phyloP scores from a whole-genome alignment of 1,139 yeast genomes.

The Suzukiozyma palmioleophila region DNA sequence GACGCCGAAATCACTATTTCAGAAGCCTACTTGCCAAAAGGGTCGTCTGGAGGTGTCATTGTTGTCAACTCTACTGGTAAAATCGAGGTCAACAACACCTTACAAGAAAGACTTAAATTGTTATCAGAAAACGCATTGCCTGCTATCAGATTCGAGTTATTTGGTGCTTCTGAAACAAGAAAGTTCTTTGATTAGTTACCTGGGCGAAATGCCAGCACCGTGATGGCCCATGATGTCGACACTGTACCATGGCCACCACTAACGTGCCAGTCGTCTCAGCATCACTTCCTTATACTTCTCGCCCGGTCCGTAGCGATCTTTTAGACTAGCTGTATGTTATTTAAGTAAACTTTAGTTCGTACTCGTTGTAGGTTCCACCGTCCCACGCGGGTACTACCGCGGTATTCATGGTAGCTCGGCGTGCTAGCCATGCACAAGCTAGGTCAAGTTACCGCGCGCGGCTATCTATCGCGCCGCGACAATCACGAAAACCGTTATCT shows the following conservation, averaged over 20 bases:
- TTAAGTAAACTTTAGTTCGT: not conserved
- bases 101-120: constrained; percentile 87
- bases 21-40: constrained; percentile 56
- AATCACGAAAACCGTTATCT: too few relatives aligned
- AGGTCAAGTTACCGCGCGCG: too few relatives aligned
- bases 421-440: too few relatives aligned
- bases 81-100: constrained; percentile 86
- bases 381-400: too few relatives aligned
- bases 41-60: constrained; percentile 81
- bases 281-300: too few relatives aligned
- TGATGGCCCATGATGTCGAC: not conserved
- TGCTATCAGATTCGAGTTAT: constrained; percentile 83
- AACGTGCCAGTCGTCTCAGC: too few relatives aligned
- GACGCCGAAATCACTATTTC: constrained; percentile 50
- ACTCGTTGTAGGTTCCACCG: too few relatives aligned
- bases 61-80: constrained; percentile 69
- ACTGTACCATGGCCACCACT: too few relatives aligned
- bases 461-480: too few relatives aligned
- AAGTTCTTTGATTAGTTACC: constrained; percentile 73
- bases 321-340: constrained; percentile 1
- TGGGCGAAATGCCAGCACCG: not conserved
- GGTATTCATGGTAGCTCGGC: too few relatives aligned
- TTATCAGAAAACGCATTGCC: constrained; percentile 86
- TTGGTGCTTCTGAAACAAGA: constrained; percentile 84
- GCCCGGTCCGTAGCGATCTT: not conserved